Conservation (phyloP, 495 filamentous ascomycete species). For the Chlorociboria aeruginascens region DNA sequence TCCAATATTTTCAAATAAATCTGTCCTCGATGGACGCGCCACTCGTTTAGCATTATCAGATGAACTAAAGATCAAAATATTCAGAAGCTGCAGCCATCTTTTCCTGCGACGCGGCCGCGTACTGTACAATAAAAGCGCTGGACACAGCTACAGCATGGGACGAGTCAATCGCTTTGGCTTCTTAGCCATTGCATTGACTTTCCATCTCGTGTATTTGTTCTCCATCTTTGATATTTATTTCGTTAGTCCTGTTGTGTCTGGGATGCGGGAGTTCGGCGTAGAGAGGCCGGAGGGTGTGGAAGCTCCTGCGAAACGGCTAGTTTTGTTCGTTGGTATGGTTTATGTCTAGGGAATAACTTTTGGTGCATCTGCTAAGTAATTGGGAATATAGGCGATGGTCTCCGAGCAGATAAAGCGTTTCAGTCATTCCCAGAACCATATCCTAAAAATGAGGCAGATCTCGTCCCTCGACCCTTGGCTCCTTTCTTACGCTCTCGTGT, state of each 20-base stretch:
- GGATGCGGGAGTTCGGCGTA: constrained; percentile 73
- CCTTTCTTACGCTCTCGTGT: constrained; percentile 88
- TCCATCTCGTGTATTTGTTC: constrained; percentile 88
- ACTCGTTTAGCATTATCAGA: constrained; percentile 16
- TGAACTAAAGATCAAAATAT: not conserved
- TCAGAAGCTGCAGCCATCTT: not conserved
- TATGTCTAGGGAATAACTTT: constrained; percentile 14
- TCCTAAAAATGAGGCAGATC: constrained; percentile 44
- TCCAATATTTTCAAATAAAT: constrained; percentile 3
- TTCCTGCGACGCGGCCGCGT: not conserved
- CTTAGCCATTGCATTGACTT: constrained; percentile 79
- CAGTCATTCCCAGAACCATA: constrained; percentile 88
- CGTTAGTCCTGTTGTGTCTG: constrained; percentile 91
- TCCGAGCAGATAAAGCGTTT: constrained; percentile 97
- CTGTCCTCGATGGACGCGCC: constrained; percentile 17
- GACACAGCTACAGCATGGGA: constrained; percentile 41
- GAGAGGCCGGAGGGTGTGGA: constrained; percentile 46
- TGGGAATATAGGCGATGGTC: constrained; percentile 56
- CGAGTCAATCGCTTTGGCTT: constrained; percentile 78
- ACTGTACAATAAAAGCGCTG: not conserved
- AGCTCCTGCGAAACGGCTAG: constrained; percentile 77
- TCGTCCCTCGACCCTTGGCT: constrained; percentile 61
- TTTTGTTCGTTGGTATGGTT: constrained; percentile 75
- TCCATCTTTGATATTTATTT: constrained; percentile 99
- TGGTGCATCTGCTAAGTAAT: not conserved